Base-by-base conservation (phyloP, 768 basidiomycete species). In the Boletus coccyginus region DNA sequence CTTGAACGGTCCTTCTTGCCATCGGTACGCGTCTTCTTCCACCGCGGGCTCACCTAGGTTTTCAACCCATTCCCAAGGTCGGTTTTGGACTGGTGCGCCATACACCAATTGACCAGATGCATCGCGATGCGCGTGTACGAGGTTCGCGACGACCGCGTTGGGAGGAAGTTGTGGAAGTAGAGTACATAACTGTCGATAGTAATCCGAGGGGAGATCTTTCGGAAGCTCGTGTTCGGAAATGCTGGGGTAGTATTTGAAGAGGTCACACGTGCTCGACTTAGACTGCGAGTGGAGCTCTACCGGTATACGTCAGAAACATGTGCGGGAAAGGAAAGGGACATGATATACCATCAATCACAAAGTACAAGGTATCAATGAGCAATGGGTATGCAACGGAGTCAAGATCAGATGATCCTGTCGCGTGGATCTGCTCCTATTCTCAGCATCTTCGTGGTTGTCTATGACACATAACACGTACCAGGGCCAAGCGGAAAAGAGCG, bases 51-150 rank as follows among this genome's bases (percentile, higher is more conserved):
- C 63, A 10, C 89, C 89, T 4, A 92, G 64, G 65, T 87, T 83
- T 69, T 93, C 90, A 8, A 86, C 82, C 90, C 90, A 92, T 68
- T 93, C 90, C 90, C 90, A 93, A 5, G 91, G 88, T 33, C 84
- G 81, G 70, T 91, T 89, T 54, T 82, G 75, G 17, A 92, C 86
- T 2, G 81, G 77, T 5, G 72, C 65, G 19, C 80, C 78, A 56
- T 76, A 74, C 3, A 83, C 65, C 6, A 82, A 56, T 17, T 78
- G 75, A 0, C 87, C 87, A 13, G 72, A 73, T 2, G 72, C 49
- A 59, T 90, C 87, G 29, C 78, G 78, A 56, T 84, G 78, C 4
- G 82, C 80, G 46, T 80, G 80, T 4, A 81, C 78, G 33, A 93
- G 80, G 57, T 86, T 77, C 10, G 78, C 68, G 5, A 88, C 83